Base-by-base conservation (phyloP, 805 yeast species). In the Blastobotrys mokoenaii region DNA sequence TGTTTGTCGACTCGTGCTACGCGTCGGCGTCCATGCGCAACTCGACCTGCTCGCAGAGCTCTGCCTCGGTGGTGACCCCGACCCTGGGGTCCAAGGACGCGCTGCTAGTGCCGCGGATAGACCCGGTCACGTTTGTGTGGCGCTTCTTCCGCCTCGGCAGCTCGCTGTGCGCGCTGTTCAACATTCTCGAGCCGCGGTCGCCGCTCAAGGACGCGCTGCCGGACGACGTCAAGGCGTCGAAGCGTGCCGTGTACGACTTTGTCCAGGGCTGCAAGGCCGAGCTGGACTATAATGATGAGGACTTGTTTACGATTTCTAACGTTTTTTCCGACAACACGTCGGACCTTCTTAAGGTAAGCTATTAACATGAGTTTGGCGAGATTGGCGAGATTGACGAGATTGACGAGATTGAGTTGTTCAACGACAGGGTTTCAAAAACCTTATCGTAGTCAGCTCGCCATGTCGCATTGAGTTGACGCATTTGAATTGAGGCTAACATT, bases 91-190 rank as follows among this genome's bases (percentile, higher is more conserved):
- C 2, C 52, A 50, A 32, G 44, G 52, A 12, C 48, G 48, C 16
- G 47, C 44, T 2, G 46, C 38, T 15, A 37, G 45, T 3, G 45
- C 54, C 15, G 31, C 49, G 44, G n/a, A 33, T 44, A 38, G 99
- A 93, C 61, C 97, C 97, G 2, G 97, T 85, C 2, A 87, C 96
- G 1, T 89, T 87, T 51, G 61, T 93, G 37, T 84, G 96, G 79
- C 81, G 86, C 53, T 68, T 93, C 30, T 80, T 93, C 57, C 94
- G 90, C 57, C 87, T 84, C 57, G 98, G 97, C 9, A 82, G 94
- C 2, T 95, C 97, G 3, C 69, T 93, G 36, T 89, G 97, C 63
- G 75, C 86, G 36, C 68, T 90, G 6, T 86, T 83, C 69, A 90
- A 93, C 64, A 69, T 79, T 11, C 72, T 87, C 16, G 72, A 71